Evolutionary conservation across 2,329 filamentous ascomycete genomes (phyloP), one percentile per base, ranked within the genome.

Genomic region (Simplicillium sp.): DNA sequence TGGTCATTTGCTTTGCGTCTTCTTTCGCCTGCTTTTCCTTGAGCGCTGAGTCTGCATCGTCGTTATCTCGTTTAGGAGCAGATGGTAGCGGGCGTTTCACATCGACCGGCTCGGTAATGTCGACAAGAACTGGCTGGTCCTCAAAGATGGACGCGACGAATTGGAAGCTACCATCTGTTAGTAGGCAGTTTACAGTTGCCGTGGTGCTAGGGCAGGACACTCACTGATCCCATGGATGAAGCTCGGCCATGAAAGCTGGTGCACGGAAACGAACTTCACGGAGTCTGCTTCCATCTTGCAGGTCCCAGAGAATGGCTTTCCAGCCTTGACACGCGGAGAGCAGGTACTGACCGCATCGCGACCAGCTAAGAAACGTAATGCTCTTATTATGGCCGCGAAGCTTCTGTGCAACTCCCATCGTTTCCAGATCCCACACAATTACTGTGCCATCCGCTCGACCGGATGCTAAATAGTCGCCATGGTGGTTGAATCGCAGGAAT

Each of bases 401-500:
- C 65, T 97, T 98, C 56, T 88, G 83, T 44, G 92, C 92, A 4
- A 97, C 87, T 31, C 92, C 90, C 73, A 94, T 94, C 9, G 94
- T 98, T 64, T 98, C 94, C 38, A 97, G 79, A 58, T 98, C 92
- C 74, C 94, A 98, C 36, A 98, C 84, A 41, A 94, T 87, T 33
- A 98, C 84, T 5, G 87, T 92, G 50, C 92, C 92, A 65, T 98
- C 92, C 46, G 88, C 86, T 57, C 92, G 82, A 48, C 92, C 92
- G 25, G 89, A 94, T 35, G 92, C 92, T 48, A 98, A 80, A 53
- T 92, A 89, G 64, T 98, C 90, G 61, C 92, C 92, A 57, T 82
- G 86, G 57, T 88, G 86, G 57, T 90, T 96, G 73, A 98, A 98
- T 49, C 90, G 87, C 46, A 82, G 65, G 54, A 75, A 79, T 50